phyloP scores from a whole-genome alignment of 73 alveolate species.

The Effrenium voratum region DNA sequence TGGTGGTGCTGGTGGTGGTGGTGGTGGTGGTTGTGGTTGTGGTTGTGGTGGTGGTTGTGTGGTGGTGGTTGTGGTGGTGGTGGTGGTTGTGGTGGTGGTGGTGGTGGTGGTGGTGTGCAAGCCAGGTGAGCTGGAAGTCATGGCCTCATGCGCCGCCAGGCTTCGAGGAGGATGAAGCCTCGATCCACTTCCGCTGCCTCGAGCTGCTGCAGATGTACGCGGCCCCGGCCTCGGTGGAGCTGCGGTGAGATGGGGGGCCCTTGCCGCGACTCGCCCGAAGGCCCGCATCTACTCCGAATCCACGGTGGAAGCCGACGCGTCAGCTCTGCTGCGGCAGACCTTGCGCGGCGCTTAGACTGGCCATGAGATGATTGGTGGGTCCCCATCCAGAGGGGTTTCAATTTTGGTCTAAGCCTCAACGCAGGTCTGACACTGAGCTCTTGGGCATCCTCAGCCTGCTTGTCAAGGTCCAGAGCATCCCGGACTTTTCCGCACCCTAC shows the following conservation, averaged over 20 bases:
- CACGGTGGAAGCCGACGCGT: conserved; percentile 30
- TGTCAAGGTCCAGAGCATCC: not conserved
- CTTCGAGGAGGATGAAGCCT: not conserved
- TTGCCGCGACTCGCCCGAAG: not conserved
- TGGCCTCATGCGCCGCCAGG: too few species aligned
- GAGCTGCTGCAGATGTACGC: conserved; percentile 57
- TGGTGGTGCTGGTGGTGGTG: too few species aligned
- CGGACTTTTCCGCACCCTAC: conserved; percentile 3
- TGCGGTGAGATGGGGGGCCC: not conserved
- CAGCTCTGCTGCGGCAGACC: conserved; percentile 58
- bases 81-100: too few species aligned
- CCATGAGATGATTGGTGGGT: not conserved
- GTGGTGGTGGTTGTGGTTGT: too few species aligned
- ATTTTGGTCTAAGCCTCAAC: not conserved
- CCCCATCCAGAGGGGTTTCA: not conserved
- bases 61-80: too few species aligned
- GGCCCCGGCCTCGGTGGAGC: not conserved
- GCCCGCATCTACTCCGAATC: conserved; percentile 59
- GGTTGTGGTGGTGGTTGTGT: too few species aligned
- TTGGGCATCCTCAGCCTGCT: not conserved
- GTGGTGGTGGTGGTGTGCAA: too few species aligned
- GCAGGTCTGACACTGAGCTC: conserved; percentile 64
- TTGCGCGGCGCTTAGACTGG: not conserved
- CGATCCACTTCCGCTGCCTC: conserved; percentile 13
- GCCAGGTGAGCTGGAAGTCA: too few species aligned